Percentiles rank a stretch among this genome's conserved stretches.
Conservation (phyloP, 2,329 filamentous ascomycete genomes). For the Emergomyces pasteurianus region DNA sequence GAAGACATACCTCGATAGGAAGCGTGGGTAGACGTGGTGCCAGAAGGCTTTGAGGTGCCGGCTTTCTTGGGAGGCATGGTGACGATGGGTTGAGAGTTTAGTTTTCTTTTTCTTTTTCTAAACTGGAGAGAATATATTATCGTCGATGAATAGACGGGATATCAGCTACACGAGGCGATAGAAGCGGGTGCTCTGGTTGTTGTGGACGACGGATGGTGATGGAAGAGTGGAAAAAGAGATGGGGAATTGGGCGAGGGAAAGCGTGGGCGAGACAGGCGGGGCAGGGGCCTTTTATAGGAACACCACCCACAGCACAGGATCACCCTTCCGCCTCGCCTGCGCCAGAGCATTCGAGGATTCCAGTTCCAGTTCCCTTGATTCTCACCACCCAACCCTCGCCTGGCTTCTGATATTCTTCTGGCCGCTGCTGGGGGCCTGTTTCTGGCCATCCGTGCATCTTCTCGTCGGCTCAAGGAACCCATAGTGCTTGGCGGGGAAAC, state of each 20-base stretch:
- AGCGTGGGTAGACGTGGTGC: slow-evolving; percentile 44
- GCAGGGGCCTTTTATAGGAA: background rate
- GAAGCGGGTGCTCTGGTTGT: background rate
- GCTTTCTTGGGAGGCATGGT: slow-evolving; percentile 57
- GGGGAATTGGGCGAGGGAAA: background rate
- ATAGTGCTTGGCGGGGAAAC: background rate
- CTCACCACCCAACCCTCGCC: background rate
- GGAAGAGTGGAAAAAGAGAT: background rate
- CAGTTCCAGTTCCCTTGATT: background rate
- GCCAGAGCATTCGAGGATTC: background rate
- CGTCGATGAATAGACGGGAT: slow-evolving; percentile 5
- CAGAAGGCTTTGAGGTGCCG: slow-evolving; percentile 42
- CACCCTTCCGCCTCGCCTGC: background rate
- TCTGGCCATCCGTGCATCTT: background rate
- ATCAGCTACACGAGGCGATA: background rate
- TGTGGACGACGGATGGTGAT: background rate
- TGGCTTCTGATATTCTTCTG: background rate
- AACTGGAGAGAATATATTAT: background rate
- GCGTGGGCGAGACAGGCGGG: slow-evolving; percentile 1
- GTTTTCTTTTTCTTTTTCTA: no score
- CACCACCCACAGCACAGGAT: background rate
- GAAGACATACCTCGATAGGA: slow-evolving; percentile 53
- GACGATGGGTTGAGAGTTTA: slow-evolving; percentile 12
- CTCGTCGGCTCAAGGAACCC: background rate
- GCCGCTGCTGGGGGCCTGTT: background rate